phyloP scores from a whole-genome alignment of 257 asterid species.

The Coffea canephora region DNA sequence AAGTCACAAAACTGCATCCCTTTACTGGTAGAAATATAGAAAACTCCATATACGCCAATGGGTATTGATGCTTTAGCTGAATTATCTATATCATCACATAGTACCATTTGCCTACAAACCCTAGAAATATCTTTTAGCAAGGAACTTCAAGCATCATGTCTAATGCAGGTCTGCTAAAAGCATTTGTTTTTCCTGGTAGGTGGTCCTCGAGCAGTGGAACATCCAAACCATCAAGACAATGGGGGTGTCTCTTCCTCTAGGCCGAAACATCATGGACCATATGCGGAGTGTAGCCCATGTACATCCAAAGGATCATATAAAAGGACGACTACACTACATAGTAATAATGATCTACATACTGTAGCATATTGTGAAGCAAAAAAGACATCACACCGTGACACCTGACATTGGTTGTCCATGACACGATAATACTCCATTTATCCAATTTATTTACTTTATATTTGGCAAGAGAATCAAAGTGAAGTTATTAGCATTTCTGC shows the following conservation, averaged over 20 bases:
- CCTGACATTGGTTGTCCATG: neutral
- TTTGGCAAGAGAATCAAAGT: too few species aligned
- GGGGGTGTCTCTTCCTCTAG: conserved; percentile 5
- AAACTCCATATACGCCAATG: neutral
- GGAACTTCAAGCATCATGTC: neutral
- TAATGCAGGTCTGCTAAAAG: neutral
- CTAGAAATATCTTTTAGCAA: too few species aligned
- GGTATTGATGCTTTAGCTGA: neutral
- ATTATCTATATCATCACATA: too few species aligned
- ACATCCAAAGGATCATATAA: neutral
- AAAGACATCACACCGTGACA: too few species aligned
- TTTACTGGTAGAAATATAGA: neutral
- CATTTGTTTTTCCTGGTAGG: neutral
- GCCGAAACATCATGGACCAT: neutral
- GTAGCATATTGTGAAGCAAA: neutral
- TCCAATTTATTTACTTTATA: too few species aligned
- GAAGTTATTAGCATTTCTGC: neutral
- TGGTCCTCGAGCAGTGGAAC: neutral
- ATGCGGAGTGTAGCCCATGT: neutral
- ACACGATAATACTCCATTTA: neutral
- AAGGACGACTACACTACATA: too few species aligned
- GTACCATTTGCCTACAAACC: too few species aligned
- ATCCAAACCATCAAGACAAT: neutral
- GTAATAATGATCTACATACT: too few species aligned
- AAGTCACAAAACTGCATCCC: neutral